Conservation (phyloP, 2,329 filamentous ascomycete genomes). For the Colletotrichum filicis region DNA sequence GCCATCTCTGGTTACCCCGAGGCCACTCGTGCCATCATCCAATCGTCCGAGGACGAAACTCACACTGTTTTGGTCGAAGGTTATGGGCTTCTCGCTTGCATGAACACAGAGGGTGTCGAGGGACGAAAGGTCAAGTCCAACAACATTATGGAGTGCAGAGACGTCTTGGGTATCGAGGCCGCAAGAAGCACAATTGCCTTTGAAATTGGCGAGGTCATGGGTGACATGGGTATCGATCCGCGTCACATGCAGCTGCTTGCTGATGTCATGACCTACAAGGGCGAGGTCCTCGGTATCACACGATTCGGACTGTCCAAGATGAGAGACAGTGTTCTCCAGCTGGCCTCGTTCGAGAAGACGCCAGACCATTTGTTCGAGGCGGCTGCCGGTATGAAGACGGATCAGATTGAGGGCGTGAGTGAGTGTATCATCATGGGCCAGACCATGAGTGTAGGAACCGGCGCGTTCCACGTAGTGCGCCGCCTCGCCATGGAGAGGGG, state of each 20-base stretch:
- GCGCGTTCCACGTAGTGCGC: conserved; percentile 89
- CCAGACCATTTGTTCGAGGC: conserved; percentile 97
- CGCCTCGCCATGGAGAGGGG: conserved; percentile 74
- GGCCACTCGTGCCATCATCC: conserved; percentile 87
- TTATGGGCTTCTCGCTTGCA: conserved; percentile 88
- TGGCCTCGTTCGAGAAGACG: conserved; percentile 98
- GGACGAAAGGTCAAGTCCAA: conserved; percentile 82
- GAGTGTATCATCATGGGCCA: conserved; percentile 99
- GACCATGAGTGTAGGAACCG: conserved; percentile 90
- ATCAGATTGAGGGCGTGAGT: conserved; percentile 91
- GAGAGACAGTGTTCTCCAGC: conserved; percentile 91
- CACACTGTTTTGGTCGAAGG: conserved; percentile 90
- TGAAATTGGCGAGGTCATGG: conserved; percentile 92
- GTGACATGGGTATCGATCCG: conserved; percentile 93
- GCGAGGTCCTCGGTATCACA: conserved; percentile 95
- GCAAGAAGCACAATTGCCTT: conserved; percentile 88
- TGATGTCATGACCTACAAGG: conserved; percentile 99
- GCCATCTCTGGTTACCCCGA: conserved; percentile 91
- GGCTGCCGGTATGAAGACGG: conserved; percentile 89
- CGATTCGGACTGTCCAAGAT: conserved; percentile 97
- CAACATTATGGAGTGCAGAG: conserved; percentile 87
- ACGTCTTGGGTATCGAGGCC: conserved; percentile 94
- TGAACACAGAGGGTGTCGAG: conserved; percentile 92
- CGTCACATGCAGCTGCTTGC: conserved; percentile 97
- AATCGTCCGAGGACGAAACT: conserved; percentile 77